These are phyloP conservation scores for Leccinum disarticulatum DNA, from an alignment of 768 basidiomycete genomes.

Conservation along the genomic window DNA sequence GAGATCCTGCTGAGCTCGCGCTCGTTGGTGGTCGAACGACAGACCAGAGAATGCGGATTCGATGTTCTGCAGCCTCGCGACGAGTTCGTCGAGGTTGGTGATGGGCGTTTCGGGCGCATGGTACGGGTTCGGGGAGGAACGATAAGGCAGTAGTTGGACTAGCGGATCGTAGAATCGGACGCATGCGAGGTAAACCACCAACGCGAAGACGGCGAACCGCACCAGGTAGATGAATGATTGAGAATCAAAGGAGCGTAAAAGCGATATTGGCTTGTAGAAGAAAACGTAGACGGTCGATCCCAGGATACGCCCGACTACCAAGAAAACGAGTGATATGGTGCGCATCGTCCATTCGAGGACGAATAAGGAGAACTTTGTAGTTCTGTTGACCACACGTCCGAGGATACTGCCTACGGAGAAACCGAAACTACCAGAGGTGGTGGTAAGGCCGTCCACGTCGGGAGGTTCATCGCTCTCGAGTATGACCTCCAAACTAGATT, in stretches of 20 bases:
- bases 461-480: slow-evolving; percentile 61
- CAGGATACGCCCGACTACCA: slow-evolving; percentile 46
- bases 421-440: slow-evolving; percentile 24
- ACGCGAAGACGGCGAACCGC: slow-evolving; percentile 44
- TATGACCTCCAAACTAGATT: slow-evolving; percentile 60
- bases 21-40: slow-evolving; percentile 52
- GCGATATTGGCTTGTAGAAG: slow-evolving; percentile 46
- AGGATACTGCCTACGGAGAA: slow-evolving; percentile 50
- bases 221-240: slow-evolving; percentile 34
- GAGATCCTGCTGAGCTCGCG: slow-evolving; percentile 50
- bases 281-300: slow-evolving; percentile 50
- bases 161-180: slow-evolving; percentile 41
- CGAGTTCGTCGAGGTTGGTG: slow-evolving; percentile 64
- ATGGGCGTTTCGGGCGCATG: slow-evolving; percentile 58
- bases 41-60: slow-evolving; percentile 64
- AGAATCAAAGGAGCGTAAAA: slow-evolving; percentile 35
- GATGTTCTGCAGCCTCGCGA: slow-evolving; percentile 58
- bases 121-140: slow-evolving; percentile 39
- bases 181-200: slow-evolving; percentile 46
- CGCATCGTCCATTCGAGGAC: slow-evolving; percentile 27
- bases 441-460: slow-evolving; percentile 25
- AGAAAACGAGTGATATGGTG: slow-evolving; percentile 36
- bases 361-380: slow-evolving; percentile 30
- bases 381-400: slow-evolving; percentile 42
- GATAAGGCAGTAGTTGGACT: slow-evolving; percentile 34